Evolutionary conservation across 108 stramenopile genomes (phyloP).

Genomic region (Schizochytrium sp.): DNA sequence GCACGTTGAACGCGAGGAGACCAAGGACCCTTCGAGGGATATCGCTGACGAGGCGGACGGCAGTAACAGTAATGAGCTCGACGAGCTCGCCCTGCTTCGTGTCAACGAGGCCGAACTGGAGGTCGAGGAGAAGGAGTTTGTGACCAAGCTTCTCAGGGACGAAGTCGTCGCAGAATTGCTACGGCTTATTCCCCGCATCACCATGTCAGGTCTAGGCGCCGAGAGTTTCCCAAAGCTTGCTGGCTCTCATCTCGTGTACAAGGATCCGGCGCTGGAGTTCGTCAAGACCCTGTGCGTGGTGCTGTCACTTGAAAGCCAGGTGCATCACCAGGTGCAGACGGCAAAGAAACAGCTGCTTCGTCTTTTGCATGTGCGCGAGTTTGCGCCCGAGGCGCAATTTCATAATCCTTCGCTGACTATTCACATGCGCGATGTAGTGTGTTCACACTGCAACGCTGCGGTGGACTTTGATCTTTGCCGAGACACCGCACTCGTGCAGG

Average conservation of each 20-base stretch:
- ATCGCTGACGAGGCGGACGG: not conserved
- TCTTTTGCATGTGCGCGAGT: slow-evolving; percentile 85
- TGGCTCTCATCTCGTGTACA: slow-evolving; percentile 52
- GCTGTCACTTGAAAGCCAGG: slow-evolving; percentile 71
- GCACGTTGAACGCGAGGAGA: not conserved
- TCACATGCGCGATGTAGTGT: slow-evolving; percentile 83
- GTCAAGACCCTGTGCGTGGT: slow-evolving; percentile 75
- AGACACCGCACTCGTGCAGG: not conserved
- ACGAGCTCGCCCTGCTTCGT: slow-evolving; percentile 59
- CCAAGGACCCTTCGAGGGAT: not conserved
- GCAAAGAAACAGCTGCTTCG: slow-evolving; percentile 76
- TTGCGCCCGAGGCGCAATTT: slow-evolving; percentile 70
- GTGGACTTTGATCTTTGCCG: slow-evolving; percentile 83
- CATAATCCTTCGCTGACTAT: slow-evolving; percentile 73
- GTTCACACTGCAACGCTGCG: slow-evolving; percentile 78
- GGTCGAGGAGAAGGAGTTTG: slow-evolving; percentile 63
- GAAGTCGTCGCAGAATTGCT: slow-evolving; percentile 64
- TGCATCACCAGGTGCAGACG: slow-evolving; percentile 63
- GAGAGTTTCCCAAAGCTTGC: slow-evolving; percentile 51
- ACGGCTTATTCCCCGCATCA: slow-evolving; percentile 37
- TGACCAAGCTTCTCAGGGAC: slow-evolving; percentile 65
- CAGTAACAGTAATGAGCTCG: not conserved
- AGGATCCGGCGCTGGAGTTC: slow-evolving; percentile 81
- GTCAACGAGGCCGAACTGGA: slow-evolving; percentile 48
- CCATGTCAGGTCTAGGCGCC: slow-evolving; percentile 19